Evolutionary conservation across 129 eudicot genomes (phyloP).

Genomic region (Pulicaria dysenterica): DNA sequence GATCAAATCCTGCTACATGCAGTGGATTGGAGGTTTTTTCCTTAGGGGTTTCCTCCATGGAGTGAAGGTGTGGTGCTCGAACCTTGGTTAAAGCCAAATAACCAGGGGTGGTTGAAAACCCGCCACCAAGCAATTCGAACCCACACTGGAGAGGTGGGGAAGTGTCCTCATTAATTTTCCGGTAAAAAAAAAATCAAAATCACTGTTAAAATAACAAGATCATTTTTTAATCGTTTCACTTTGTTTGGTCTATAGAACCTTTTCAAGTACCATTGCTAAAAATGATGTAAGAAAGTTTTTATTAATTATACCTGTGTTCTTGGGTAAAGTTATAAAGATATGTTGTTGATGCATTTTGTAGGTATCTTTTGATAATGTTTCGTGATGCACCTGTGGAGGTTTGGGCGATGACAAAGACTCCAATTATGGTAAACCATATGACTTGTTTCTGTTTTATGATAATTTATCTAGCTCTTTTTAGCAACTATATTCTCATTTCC

Average conservation of each 20-base stretch:
- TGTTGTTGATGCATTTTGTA: constrained; percentile 35
- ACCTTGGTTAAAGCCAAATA: no score
- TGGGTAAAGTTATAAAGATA: constrained; percentile 19
- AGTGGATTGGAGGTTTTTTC: no score
- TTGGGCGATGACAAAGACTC: constrained; percentile 99
- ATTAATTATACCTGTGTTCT: background rate
- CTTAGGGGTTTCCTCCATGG: no score
- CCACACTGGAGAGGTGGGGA: no score
- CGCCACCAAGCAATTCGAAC: no score
- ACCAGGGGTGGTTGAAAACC: no score
- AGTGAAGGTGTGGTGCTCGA: no score
- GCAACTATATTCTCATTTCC: background rate
- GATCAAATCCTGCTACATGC: no score
- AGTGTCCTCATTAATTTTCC: no score
- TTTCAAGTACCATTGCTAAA: constrained; percentile 13
- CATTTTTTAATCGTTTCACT: constrained; percentile 15
- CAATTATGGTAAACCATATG: constrained; percentile 68
- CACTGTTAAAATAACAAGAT: background rate
- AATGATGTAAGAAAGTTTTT: constrained; percentile 9
- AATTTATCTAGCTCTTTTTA: constrained; percentile 9
- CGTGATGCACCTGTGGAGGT: constrained; percentile 99
- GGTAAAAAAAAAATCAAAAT: no score
- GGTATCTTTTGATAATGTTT: constrained; percentile 85
- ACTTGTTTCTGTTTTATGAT: background rate
- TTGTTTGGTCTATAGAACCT: constrained; percentile 16